Evolutionary conservation across 495 filamentous ascomycete species (phyloP), one percentile per base, ranked within the genome.

Genomic region (Penicillium diatomitis): DNA sequence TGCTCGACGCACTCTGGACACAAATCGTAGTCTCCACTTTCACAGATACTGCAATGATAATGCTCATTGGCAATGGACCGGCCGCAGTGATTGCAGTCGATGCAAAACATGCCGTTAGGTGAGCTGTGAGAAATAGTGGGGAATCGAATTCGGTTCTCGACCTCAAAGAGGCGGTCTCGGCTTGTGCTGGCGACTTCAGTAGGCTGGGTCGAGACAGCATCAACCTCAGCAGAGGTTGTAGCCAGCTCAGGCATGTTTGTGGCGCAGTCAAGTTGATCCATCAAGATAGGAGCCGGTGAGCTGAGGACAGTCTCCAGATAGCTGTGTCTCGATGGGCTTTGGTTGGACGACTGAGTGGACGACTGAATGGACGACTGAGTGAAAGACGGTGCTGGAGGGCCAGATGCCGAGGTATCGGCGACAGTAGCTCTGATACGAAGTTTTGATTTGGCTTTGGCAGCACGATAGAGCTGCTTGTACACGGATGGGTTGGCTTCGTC

Each of bases 371-470:
- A 48, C 47, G 42, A 31, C 35, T 58, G 41, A 46, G 46, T 20
- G 37, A 38, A 6, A 12, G 55, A 12, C 37, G 55, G 32, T 32
- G 53, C 57, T 47, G 52, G 34, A 12, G 31, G 38, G 5, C 34
- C 31, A 20, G 54, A 47, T 8, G 36, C 38, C 42, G 48, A 38
- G 6, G 55, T 38, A 10, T 60, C 54, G 34, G 56, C 53, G 9
- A 57, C 63, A 11, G 80, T 90, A 41, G 85, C 88, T 54, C 83
- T 85, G 43, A 99, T 80, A 60, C 90, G 88, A 51, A 99, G 83
- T 83, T 96, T 99, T 48, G 90, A 82, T 78, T 99, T 99, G 11
- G 92, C 92, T 70, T 96, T 99, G 51, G 94, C 92, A 61, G 92
- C 92, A 54, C 92, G 87, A 64, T 89, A 89, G 36, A 99, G 83